phyloP scores from a whole-genome alignment of 1,284 basidiomycete species.

The Ceratobasidium sp. region DNA sequence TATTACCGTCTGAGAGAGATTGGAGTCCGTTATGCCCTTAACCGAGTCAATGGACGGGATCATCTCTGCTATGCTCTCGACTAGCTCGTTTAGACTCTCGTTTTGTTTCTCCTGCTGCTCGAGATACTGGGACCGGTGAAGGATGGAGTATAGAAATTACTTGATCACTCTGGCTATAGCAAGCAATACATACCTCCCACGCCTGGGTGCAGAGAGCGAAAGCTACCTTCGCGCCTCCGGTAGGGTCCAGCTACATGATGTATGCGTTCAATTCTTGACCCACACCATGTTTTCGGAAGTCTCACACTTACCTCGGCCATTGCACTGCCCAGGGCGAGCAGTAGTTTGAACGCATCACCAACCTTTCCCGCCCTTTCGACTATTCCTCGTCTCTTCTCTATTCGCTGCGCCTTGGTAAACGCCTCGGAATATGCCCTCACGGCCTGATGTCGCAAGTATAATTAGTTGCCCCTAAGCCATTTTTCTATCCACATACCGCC shows the following conservation, averaged over 20 bases:
- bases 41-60: slow-evolving; percentile 9
- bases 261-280: too few relatives aligned
- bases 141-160: not conserved
- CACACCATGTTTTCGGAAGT: too few relatives aligned
- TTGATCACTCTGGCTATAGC: too few relatives aligned
- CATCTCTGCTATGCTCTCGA: not conserved
- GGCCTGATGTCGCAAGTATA: not conserved
- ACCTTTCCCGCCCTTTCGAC: slow-evolving; percentile 1
- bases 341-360: not conserved
- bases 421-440: not conserved
- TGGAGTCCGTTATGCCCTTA: not conserved
- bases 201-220: too few relatives aligned
- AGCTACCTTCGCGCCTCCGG: too few relatives aligned
- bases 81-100: not conserved
- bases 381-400: not conserved
- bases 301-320: slow-evolving; percentile 12
- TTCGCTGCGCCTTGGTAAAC: not conserved
- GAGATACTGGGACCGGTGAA: not conserved
- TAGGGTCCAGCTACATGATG: too few relatives aligned
- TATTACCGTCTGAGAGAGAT: not conserved
- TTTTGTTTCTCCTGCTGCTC: not conserved
- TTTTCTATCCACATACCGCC: too few relatives aligned
- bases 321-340: not conserved
- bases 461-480: too few relatives aligned
- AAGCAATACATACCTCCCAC: too few relatives aligned